Percentiles rank a stretch among this genome's conserved stretches.
Conservation (phyloP, 225 moss, liverwort and hornwort species). For the Anthoceros angustus region DNA sequence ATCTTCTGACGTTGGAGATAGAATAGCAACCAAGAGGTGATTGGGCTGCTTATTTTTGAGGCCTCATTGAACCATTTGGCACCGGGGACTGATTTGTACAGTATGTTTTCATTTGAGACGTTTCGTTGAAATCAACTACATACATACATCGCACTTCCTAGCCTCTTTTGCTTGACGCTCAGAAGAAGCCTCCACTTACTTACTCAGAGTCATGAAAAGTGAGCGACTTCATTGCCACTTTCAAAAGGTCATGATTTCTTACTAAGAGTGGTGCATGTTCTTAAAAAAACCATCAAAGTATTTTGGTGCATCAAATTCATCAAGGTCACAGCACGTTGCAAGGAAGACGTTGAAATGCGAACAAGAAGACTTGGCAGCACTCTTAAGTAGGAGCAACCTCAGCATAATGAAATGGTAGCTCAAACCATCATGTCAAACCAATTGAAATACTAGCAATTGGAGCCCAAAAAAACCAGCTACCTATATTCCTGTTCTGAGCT, state of each 20-base stretch:
- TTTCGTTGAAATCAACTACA: too few species aligned
- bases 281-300: constrained; percentile 9
- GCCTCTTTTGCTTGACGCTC: too few species aligned
- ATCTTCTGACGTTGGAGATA: constrained; percentile 10
- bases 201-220: not conserved
- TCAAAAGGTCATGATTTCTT: not conserved
- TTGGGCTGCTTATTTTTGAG: too few species aligned
- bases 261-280: not conserved
- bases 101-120: too few species aligned
- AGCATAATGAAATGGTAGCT: not conserved
- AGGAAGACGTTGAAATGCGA: constrained; percentile 9
- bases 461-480: not conserved
- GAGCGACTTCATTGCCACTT: not conserved
- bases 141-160: too few species aligned
- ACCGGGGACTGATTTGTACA: too few species aligned
- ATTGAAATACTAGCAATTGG: not conserved
- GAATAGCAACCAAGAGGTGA: not conserved
- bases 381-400: not conserved
- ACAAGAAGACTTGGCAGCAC: not conserved
- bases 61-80: too few species aligned
- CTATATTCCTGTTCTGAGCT: constrained; percentile 15
- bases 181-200: not conserved
- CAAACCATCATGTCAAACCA: not conserved
- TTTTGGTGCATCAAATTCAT: constrained; percentile 10
- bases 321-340: constrained; percentile 13